Percentiles rank a stretch among this genome's conserved stretches.
Evolutionary conservation across 2,329 filamentous ascomycete species (phyloP).

Genomic region (Helminthosporium solani): DNA sequence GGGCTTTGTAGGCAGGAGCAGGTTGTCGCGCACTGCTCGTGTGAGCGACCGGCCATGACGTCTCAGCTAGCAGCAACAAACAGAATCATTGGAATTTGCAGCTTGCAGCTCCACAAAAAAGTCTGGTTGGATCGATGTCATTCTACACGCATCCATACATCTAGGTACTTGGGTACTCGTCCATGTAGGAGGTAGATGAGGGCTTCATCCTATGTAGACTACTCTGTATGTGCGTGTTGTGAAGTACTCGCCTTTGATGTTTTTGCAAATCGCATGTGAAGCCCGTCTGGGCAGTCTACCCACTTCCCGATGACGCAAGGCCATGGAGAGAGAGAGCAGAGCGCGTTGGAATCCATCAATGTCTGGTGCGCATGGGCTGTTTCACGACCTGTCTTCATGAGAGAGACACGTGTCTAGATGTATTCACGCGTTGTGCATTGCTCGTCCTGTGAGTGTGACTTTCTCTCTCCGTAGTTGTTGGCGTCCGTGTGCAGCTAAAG

Average conservation of each 20-base stretch:
- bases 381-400: too few relatives aligned
- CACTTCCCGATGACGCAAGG: neutral
- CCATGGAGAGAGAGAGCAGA: neutral
- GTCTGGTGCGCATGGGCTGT: too few relatives aligned
- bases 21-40: slow-evolving; percentile 13
- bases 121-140: slow-evolving; percentile 5
- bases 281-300: neutral
- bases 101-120: slow-evolving; percentile 8
- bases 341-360: too few relatives aligned
- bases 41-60: slow-evolving; percentile 13
- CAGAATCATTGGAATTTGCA: slow-evolving; percentile 7
- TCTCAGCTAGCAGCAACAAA: slow-evolving; percentile 11
- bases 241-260: neutral
- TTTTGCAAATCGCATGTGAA: slow-evolving; percentile 8
- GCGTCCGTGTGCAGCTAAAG: too few relatives aligned
- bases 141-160: neutral
- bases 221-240: too few relatives aligned
- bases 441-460: too few relatives aligned
- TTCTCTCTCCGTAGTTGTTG: too few relatives aligned
- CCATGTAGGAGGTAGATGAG: too few relatives aligned
- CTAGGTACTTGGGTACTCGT: too few relatives aligned
- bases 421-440: too few relatives aligned
- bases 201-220: too few relatives aligned
- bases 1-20: slow-evolving; percentile 9
- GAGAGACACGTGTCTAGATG: too few relatives aligned